phyloP scores from a whole-genome alignment of 140 eudicot genomes.

The Erigeron philadelphicus region DNA sequence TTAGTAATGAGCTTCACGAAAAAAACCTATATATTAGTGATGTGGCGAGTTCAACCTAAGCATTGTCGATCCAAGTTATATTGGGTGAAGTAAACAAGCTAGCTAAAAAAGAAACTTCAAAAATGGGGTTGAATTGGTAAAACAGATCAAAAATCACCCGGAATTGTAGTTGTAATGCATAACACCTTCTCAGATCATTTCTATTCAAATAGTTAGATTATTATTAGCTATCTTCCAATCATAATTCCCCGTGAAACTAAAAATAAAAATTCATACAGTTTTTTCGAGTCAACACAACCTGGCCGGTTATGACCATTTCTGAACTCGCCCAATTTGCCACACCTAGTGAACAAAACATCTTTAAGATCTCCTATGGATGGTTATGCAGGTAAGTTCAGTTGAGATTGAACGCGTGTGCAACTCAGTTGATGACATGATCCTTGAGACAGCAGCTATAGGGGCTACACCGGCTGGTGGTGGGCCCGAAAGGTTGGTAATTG shows the following conservation, averaged over 20 bases:
- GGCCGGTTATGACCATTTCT: too few species aligned
- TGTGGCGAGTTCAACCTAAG: too few species aligned
- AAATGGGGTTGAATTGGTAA: not conserved
- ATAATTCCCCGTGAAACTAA: too few species aligned
- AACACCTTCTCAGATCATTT: not conserved
- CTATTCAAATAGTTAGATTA: not conserved
- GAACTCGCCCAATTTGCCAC: not conserved
- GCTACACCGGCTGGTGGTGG: slow-evolving; percentile 82
- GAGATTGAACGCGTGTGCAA: slow-evolving; percentile 86
- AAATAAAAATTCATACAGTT: too few species aligned
- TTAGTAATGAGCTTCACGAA: too few species aligned
- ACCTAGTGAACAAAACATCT: not conserved
- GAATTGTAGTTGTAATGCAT: not conserved
- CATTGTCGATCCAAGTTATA: not conserved
- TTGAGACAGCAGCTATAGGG: slow-evolving; percentile 93
- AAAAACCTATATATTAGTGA: too few species aligned
- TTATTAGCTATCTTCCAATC: too few species aligned
- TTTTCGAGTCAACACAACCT: too few species aligned
- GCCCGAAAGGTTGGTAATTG: slow-evolving; percentile 76
- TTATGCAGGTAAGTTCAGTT: slow-evolving; percentile 78
- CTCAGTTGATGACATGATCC: slow-evolving; percentile 44
- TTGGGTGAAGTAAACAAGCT: not conserved
- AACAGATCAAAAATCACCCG: not conserved
- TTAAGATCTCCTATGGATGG: not conserved
- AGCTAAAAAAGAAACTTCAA: not conserved